A percentile compares a stretch with the other conserved stretches of the same genome.
These are phyloP conservation scores for Breviolum minutum DNA, from an alignment of 73 alveolate species.

Conservation along the genomic window DNA sequence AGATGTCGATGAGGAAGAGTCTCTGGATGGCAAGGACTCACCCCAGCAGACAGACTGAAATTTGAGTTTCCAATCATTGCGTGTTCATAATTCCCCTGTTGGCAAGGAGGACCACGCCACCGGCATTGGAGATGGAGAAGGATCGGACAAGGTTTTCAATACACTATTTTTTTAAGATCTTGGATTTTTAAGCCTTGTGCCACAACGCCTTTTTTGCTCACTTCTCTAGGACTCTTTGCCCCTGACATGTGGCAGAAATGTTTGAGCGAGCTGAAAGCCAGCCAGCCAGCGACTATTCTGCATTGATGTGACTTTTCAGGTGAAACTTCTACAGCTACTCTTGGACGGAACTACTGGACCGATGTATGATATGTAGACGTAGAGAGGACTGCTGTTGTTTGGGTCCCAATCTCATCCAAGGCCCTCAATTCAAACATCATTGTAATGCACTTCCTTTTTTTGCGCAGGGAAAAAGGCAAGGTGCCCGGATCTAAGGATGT, in stretches of 20 bases:
- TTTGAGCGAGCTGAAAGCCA: neutral
- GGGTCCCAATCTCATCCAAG: too few species aligned
- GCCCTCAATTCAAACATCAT: too few species aligned
- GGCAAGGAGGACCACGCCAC: neutral
- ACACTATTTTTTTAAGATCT: neutral
- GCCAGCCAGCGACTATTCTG: neutral
- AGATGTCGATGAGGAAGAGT: slow-evolving; percentile 34
- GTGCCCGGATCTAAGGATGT: too few species aligned
- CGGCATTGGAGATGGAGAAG: slow-evolving; percentile 36
- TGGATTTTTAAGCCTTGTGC: neutral
- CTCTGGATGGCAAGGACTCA: neutral
- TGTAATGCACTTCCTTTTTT: too few species aligned
- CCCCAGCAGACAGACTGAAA: neutral
- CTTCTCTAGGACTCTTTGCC: neutral
- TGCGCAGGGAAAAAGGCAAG: too few species aligned
- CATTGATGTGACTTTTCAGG: neutral
- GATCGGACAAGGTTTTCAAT: neutral
- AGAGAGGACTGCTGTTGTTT: too few species aligned
- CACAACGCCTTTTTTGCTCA: neutral
- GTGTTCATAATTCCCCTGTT: neutral
- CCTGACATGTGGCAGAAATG: slow-evolving; percentile 28
- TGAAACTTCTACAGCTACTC: too few species aligned
- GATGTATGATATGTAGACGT: too few species aligned
- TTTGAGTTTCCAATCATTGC: neutral
- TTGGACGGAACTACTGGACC: too few species aligned